These are phyloP conservation scores for Filobasidium floriforme DNA, from an alignment of 768 basidiomycete genomes.

Conservation along the genomic window DNA sequence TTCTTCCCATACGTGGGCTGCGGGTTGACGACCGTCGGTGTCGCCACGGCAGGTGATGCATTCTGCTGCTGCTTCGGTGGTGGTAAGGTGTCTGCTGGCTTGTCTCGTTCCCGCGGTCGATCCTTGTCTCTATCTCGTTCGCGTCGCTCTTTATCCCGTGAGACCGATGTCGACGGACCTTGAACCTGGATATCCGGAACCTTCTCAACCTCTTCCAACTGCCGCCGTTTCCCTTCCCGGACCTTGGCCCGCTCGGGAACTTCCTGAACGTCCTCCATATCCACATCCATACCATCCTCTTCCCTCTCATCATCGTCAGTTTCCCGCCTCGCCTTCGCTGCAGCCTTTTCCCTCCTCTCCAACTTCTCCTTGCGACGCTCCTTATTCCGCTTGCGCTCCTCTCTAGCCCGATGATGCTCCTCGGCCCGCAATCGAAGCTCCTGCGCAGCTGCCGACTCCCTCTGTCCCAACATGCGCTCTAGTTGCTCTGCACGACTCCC, in stretches of 20 bases:
- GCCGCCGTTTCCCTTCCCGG: not conserved
- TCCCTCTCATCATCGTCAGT: not conserved
- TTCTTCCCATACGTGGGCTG: not conserved
- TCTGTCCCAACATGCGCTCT: not conserved
- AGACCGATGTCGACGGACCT: not conserved
- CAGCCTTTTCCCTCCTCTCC: not conserved
- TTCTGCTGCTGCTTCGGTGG: not conserved
- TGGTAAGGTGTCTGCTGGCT: not conserved
- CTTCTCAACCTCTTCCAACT: not conserved
- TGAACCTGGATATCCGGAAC: not conserved
- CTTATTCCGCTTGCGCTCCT: too few species aligned
- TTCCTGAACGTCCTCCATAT: conserved; percentile 20
- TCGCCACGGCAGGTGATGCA: too few species aligned
- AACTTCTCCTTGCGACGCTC: not conserved
- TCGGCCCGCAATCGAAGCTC: too few species aligned
- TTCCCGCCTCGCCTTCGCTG: not conserved
- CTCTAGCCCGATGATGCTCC: too few species aligned
- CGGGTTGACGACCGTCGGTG: too few species aligned
- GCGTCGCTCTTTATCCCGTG: not conserved
- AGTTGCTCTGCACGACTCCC: not conserved
- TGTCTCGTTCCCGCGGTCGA: not conserved
- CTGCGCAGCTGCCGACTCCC: too few species aligned
- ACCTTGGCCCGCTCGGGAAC: conserved; percentile 2
- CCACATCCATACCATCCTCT: conserved; percentile 16
- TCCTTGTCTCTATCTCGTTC: conserved; percentile 1